Evolutionary conservation across 331 rosid genomes (phyloP).

Genomic region (Acacia concinna): DNA sequence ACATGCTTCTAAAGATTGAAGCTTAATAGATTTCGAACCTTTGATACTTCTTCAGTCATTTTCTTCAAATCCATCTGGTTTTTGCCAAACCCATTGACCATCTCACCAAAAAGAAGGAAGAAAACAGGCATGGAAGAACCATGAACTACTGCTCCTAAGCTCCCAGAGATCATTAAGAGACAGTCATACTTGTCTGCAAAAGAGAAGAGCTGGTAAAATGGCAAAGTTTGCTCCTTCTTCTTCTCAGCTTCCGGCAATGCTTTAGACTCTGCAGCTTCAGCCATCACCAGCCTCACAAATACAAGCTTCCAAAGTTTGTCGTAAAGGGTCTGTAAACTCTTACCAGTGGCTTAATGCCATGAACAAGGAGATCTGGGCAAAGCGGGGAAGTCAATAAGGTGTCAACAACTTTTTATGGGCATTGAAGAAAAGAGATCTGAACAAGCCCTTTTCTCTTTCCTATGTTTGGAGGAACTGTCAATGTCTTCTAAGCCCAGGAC

Average conservation of each 20-base stretch:
- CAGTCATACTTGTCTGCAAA: constrained; percentile 88
- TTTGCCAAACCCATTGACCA: constrained; percentile 94
- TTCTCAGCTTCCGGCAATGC: constrained; percentile 81
- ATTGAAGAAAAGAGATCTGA: constrained; percentile 52
- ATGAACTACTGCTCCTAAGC: constrained; percentile 85
- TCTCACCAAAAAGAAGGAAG: constrained; percentile 90
- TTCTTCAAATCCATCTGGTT: constrained; percentile 75
- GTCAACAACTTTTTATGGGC: constrained; percentile 31
- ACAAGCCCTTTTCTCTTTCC: constrained; percentile 30
- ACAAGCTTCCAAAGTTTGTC: not conserved
- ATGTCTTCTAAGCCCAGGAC: constrained; percentile 39
- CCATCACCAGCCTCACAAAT: constrained; percentile 51
- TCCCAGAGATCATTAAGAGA: constrained; percentile 73
- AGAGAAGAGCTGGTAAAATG: constrained; percentile 79
- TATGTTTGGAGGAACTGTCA: constrained; percentile 55
- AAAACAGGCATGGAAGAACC: constrained; percentile 96
- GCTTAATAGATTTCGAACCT: constrained; percentile 43
- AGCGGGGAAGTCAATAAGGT: constrained; percentile 12
- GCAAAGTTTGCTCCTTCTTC: constrained; percentile 90
- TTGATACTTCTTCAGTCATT: constrained; percentile 92
- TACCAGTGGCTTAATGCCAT: constrained; percentile 35
- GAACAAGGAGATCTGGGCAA: constrained; percentile 37
- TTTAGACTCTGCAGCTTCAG: constrained; percentile 61
- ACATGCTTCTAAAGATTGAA: constrained; percentile 11
- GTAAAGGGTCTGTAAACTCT: constrained; percentile 9